Percentiles rank a stretch among this genome's conserved stretches.
phyloP scores from a whole-genome alignment of 129 eudicot species.

The Apium graveolens region DNA sequence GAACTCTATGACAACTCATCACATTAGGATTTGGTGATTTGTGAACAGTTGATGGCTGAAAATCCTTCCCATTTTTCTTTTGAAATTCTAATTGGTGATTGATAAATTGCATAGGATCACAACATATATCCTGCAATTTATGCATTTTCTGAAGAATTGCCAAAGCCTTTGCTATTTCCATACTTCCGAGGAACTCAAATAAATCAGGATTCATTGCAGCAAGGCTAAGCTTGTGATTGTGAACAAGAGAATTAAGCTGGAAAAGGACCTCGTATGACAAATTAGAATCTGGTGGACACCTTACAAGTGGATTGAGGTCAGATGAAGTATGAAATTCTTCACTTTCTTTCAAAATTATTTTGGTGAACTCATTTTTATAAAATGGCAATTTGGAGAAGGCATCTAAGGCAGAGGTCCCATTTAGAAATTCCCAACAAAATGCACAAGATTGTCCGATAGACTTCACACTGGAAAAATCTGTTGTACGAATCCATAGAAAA shows the following conservation, averaged over 20 bases:
- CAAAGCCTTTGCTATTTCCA: constrained; percentile 39
- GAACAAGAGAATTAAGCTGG: constrained; percentile 87
- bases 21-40: constrained; percentile 42
- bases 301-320: constrained; percentile 61
- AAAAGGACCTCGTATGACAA: constrained; percentile 68
- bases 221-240: constrained; percentile 71
- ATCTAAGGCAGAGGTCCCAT: constrained; percentile 28
- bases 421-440: constrained; percentile 58
- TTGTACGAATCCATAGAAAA: constrained; percentile 84
- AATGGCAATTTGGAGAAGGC: constrained; percentile 40
- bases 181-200: constrained; percentile 42
- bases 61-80: constrained; percentile 21
- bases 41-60: constrained; percentile 26
- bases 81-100: constrained; percentile 16
- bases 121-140: constrained; percentile 56
- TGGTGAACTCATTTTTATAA: constrained; percentile 37
- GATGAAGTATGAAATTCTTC: constrained; percentile 35
- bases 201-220: constrained; percentile 45
- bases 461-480: constrained; percentile 64
- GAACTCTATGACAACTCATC: constrained; percentile 83
- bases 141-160: constrained; percentile 67
- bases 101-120: constrained; percentile 62
- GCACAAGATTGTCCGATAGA: constrained; percentile 74
- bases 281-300: constrained; percentile 23
- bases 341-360: constrained; percentile 32